Evolutionary conservation across 331 rosid genomes (phyloP).

Genomic region (Pyrus hybrid): DNA sequence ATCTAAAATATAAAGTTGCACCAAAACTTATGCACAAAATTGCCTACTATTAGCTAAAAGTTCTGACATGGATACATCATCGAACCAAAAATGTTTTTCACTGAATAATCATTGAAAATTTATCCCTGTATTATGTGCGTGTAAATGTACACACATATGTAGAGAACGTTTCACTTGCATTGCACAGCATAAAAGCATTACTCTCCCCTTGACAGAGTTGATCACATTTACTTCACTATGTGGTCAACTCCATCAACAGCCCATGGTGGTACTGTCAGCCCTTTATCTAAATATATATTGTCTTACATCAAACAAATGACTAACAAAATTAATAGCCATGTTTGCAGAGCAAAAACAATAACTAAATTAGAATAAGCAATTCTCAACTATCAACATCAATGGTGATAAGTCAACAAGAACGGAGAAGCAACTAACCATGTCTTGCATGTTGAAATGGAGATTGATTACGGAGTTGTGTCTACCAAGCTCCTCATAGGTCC

Average conservation of each 20-base stretch:
- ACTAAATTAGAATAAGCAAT: neutral
- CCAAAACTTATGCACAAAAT: neutral
- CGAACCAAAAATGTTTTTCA: neutral
- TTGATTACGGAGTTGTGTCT: slow-evolving; percentile 69
- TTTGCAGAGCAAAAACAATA: neutral
- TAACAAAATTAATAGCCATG: neutral
- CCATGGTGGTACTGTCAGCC: neutral
- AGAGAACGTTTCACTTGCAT: neutral
- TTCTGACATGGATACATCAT: neutral
- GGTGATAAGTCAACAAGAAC: neutral
- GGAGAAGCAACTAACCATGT: slow-evolving; percentile 62
- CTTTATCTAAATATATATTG: neutral
- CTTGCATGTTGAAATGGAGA: slow-evolving; percentile 90
- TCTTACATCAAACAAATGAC: neutral
- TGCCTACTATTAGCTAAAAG: neutral
- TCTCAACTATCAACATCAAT: neutral
- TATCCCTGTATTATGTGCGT: too few relatives aligned
- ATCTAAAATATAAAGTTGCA: neutral
- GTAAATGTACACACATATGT: neutral
- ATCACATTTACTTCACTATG: neutral
- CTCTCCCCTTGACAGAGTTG: neutral
- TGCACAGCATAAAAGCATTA: neutral
- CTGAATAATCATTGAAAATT: too few relatives aligned
- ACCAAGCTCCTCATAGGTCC: slow-evolving; percentile 60
- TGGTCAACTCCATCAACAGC: neutral